These are phyloP conservation scores for Coemansia sp. DNA, from an alignment of 192 early-diverging fungal genomes.

Conservation along the genomic window DNA sequence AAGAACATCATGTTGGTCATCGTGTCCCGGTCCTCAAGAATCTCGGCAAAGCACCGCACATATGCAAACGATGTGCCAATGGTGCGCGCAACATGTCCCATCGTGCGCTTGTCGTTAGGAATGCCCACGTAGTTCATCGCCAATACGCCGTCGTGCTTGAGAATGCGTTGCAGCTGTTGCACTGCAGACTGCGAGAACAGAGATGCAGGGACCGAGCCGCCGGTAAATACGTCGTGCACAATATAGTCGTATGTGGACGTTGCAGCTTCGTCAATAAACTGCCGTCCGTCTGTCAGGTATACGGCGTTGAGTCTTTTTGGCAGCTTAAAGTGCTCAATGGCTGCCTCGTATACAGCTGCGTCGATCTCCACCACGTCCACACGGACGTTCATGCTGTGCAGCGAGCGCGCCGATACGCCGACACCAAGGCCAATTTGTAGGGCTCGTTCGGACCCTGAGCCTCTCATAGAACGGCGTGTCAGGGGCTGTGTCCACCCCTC, in stretches of 20 bases:
- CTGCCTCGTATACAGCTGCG: slow-evolving; percentile 68
- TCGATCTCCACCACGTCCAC: slow-evolving; percentile 89
- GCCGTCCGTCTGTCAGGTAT: slow-evolving; percentile 73
- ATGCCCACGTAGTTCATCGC: slow-evolving; percentile 84
- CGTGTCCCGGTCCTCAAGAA: slow-evolving; percentile 31
- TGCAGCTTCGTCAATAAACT: slow-evolving; percentile 63
- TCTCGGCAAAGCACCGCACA: slow-evolving; percentile 68
- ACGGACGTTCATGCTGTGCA: slow-evolving; percentile 58
- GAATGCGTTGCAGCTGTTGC: slow-evolving; percentile 60
- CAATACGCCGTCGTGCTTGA: slow-evolving; percentile 76
- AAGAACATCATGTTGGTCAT: slow-evolving; percentile 71
- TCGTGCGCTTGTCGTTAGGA: slow-evolving; percentile 54
- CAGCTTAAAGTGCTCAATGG: slow-evolving; percentile 68
- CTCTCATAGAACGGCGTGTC: slow-evolving; percentile 7
- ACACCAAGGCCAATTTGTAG: slow-evolving; percentile 75
- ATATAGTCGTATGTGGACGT: slow-evolving; percentile 73
- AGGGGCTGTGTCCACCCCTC: neutral
- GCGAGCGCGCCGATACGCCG: slow-evolving; percentile 69
- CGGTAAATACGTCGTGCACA: slow-evolving; percentile 93
- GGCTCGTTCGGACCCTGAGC: slow-evolving; percentile 43
- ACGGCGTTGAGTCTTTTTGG: slow-evolving; percentile 54
- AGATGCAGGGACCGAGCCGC: slow-evolving; percentile 70
- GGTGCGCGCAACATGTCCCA: slow-evolving; percentile 64
- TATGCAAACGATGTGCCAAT: slow-evolving; percentile 65
- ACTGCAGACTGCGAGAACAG: slow-evolving; percentile 79